Evolutionary conservation across 352 stramenopile genomes (phyloP), one percentile per base, ranked within the genome.

Genomic region (Pythium aquatile): DNA sequence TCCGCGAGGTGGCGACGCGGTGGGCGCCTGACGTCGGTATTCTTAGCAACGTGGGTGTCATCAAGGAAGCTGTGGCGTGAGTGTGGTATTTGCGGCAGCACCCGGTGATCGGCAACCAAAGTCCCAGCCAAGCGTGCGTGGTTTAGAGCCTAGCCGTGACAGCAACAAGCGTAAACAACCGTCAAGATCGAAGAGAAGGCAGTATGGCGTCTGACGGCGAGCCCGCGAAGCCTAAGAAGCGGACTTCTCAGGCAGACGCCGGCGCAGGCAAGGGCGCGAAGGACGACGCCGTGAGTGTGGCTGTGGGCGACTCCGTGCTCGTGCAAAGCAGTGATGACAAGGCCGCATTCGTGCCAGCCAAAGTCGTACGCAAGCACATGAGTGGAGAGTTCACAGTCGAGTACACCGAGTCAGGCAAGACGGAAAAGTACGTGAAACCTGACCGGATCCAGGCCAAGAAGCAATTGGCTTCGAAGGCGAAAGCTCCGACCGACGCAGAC

Each of bases 351-450:
- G 17, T 66, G 5, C 16, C 26, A 24, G 65, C 65, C 28, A 66
- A 35, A 28, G 47, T 72, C 20, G 39, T 55, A 20, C 66, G 66
- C 35, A 66, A 61, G 46, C 67, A 73, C 51, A 60, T 61, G 54
- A 73, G 57, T 32, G 67, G 67, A 24, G 62, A 69, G 47, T 62
- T 69, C 30, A 67, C 67, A 20, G 67, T 73, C 26, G 51, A 73
- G 33, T 76, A 73, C 26, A 65, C 29, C 3, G 58, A 61, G 14
- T 66, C 48, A 57, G 65, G 47, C 48, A 73, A 63, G 33, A 64
- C 46, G 32, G 68, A 59, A 20, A 68, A 70, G 55, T 63, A 67
- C 28, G 35, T 74, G 32, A 56, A 67, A 28, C 7, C 44, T 13
- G 48, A 63, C 11, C 51, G 52, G 17, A 30, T 56, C 24, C 40